Evolutionary conservation across 1,284 basidiomycete genomes (phyloP).

Genomic region (Cutaneotrichosporon mucoides): DNA sequence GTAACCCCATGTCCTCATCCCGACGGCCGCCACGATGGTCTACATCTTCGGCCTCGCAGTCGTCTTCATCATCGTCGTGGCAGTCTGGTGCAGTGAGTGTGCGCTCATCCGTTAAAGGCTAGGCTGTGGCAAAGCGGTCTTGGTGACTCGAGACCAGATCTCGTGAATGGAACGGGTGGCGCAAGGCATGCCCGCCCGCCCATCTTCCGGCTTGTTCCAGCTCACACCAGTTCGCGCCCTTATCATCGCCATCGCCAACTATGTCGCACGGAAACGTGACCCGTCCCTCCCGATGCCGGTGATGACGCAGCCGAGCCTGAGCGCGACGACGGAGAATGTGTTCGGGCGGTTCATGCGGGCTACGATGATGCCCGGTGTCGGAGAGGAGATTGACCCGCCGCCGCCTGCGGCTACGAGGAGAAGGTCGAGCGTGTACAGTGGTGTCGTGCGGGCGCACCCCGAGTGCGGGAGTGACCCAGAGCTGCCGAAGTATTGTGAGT

Average conservation of each 20-base stretch:
- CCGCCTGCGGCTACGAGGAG: neutral
- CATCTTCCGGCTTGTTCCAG: no score
- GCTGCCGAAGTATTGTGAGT: neutral
- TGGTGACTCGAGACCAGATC: no score
- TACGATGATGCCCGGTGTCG: neutral
- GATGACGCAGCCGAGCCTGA: neutral
- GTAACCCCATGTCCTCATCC: neutral
- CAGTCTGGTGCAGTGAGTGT: neutral
- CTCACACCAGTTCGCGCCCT: neutral
- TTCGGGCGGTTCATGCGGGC: neutral
- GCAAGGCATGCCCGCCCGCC: no score
- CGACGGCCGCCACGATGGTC: neutral
- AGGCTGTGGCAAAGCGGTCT: no score
- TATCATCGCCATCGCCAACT: neutral
- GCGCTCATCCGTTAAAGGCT: neutral
- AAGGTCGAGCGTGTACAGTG: neutral
- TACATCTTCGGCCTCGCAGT: constrained; percentile 2
- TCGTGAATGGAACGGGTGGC: no score
- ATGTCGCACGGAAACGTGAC: neutral
- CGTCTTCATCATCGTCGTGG: neutral
- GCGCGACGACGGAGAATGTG: neutral
- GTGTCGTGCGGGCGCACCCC: neutral
- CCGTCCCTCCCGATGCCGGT: neutral
- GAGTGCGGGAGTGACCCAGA: constrained; percentile 1
- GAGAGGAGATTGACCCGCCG: neutral